Percentiles rank a stretch among this genome's conserved stretches.
phyloP scores from a whole-genome alignment of 208 protist genomes.

The Leishmania aethiopica region DNA sequence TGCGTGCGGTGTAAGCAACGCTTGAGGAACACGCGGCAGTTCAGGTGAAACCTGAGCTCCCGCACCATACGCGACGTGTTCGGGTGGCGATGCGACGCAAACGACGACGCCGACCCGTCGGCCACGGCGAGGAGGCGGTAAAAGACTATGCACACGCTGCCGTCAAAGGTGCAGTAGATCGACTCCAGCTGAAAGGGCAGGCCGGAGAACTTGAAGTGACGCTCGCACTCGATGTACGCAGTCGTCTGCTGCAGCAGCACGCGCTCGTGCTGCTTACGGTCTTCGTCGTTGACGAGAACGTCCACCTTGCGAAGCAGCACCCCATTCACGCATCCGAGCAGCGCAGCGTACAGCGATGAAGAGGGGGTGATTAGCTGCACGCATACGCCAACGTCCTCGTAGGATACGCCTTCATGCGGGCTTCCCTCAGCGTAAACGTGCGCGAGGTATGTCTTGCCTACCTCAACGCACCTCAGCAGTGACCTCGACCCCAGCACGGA shows the following conservation, averaged over 20 bases:
- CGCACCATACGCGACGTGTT: slow-evolving; percentile 53
- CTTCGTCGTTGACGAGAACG: slow-evolving; percentile 16
- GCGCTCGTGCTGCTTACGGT: slow-evolving; percentile 32
- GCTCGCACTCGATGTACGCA: slow-evolving; percentile 54
- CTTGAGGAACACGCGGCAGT: slow-evolving; percentile 51
- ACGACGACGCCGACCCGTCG: background rate
- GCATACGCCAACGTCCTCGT: slow-evolving; percentile 52
- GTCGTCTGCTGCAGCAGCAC: slow-evolving; percentile 24
- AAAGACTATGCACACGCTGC: slow-evolving; percentile 56
- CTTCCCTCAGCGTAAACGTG: slow-evolving; percentile 41
- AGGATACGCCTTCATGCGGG: slow-evolving; percentile 49
- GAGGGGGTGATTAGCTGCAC: slow-evolving; percentile 28
- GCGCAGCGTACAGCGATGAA: slow-evolving; percentile 6
- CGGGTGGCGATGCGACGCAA: slow-evolving; percentile 15
- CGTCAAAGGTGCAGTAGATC: slow-evolving; percentile 68
- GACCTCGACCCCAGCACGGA: background rate
- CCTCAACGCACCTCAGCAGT: slow-evolving; percentile 8
- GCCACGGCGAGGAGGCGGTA: slow-evolving; percentile 35
- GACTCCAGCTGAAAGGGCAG: slow-evolving; percentile 61
- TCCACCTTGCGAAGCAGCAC: slow-evolving; percentile 52
- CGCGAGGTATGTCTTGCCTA: slow-evolving; percentile 53
- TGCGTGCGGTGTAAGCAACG: background rate
- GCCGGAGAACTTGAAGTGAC: slow-evolving; percentile 64
- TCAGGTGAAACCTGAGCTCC: slow-evolving; percentile 54
- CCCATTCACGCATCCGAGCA: slow-evolving; percentile 38